Conservation (phyloP, 2,329 filamentous ascomycete species). For the Amesomyces nigricolor region DNA sequence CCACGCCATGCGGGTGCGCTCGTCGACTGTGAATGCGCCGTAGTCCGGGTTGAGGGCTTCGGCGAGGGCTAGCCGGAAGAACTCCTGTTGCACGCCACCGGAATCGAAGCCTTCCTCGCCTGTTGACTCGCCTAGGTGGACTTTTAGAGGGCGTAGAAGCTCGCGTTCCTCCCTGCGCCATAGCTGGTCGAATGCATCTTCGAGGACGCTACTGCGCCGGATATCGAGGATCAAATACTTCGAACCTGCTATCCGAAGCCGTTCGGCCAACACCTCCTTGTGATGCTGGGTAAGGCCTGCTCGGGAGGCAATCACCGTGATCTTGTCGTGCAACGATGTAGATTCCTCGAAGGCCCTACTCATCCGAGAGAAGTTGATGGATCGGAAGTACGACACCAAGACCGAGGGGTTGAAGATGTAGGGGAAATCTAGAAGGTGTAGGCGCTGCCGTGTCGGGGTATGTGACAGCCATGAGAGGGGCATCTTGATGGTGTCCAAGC, state of each 20-base stretch:
- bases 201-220: conserved; percentile 59
- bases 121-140: conserved; percentile 73
- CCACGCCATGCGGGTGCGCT: conserved; percentile 74
- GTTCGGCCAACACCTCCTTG: conserved; percentile 55
- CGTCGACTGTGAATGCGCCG: conserved; percentile 75
- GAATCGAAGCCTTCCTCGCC: conserved; percentile 90
- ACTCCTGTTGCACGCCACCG: conserved; percentile 93
- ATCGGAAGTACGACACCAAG: conserved; percentile 77
- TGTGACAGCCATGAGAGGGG: conserved; percentile 66
- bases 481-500: conserved; percentile 68
- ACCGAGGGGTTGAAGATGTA: conserved; percentile 71
- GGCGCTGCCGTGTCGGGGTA: conserved; percentile 52
- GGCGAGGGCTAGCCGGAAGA: conserved; percentile 78
- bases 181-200: conserved; percentile 77
- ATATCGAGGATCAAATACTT: conserved; percentile 68
- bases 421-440: conserved; percentile 74
- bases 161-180: conserved; percentile 82
- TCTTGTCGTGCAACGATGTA: conserved; percentile 49
- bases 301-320: conserved; percentile 50
- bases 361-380: conserved; percentile 85
- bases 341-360: conserved; percentile 70
- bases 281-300: conserved; percentile 53
- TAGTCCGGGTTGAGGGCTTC: conserved; percentile 74
- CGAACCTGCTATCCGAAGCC: conserved; percentile 60
- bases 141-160: conserved; percentile 77